Percentiles rank a stretch among this genome's conserved stretches.
phyloP scores from a whole-genome alignment of 495 filamentous ascomycete genomes.

The Aspergillus avenaceus region DNA sequence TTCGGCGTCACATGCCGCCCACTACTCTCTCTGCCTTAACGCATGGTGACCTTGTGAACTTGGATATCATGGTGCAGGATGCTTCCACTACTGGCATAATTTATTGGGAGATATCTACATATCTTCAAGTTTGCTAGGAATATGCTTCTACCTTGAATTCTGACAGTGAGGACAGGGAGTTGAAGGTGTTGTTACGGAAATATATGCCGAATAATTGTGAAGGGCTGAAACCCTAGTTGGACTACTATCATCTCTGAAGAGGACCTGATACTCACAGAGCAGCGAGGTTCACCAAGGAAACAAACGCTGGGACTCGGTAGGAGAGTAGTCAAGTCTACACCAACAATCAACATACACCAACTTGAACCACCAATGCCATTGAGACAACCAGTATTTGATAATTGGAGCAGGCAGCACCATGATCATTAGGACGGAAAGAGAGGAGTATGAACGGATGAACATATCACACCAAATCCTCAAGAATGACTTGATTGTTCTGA shows the following conservation, averaged over 20 bases:
- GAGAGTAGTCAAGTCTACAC: too few species aligned
- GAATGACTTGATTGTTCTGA: too few species aligned
- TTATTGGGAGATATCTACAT: conserved; percentile 24
- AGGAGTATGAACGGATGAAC: too few species aligned
- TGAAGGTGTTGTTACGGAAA: conserved; percentile 20
- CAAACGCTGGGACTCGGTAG: background rate
- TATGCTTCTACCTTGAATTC: conserved; percentile 12
- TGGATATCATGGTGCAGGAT: conserved; percentile 33
- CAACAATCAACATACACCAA: too few species aligned
- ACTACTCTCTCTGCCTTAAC: conserved; percentile 31
- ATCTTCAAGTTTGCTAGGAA: conserved; percentile 26
- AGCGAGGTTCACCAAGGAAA: conserved; percentile 1
- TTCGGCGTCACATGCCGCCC: conserved; percentile 24
- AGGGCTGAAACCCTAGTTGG: conserved; percentile 17
- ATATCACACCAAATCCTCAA: too few species aligned
- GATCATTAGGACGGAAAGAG: too few species aligned
- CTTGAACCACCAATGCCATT: too few species aligned
- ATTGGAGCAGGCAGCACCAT: too few species aligned
- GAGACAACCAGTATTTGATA: too few species aligned
- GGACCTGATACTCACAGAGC: conserved; percentile 1
- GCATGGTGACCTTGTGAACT: conserved; percentile 31
- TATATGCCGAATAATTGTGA: conserved; percentile 20
- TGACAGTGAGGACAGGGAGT: conserved; percentile 17
- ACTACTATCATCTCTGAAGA: conserved; percentile 11
- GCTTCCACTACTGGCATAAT: conserved; percentile 18